Conservation (phyloP, 768 basidiomycete genomes). For the Baorangia bicolor region DNA sequence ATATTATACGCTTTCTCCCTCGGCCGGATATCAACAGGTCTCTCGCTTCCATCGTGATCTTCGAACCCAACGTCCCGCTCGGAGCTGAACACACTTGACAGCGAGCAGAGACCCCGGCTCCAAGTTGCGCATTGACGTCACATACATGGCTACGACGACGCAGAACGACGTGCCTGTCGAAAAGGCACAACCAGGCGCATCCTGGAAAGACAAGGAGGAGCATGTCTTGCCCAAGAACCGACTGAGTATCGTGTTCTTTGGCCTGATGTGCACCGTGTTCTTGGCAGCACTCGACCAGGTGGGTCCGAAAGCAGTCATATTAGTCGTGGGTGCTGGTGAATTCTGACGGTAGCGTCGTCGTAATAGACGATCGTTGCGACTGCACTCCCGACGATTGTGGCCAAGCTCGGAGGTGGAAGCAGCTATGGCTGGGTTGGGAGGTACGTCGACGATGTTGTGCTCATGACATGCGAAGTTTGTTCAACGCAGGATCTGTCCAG, state of each 20-base stretch:
- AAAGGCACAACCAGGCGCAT: constrained; percentile 43
- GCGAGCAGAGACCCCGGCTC: background rate
- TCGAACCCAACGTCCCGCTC: background rate
- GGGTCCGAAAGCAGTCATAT: constrained; percentile 1
- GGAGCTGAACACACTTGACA: background rate
- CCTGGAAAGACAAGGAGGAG: constrained; percentile 55
- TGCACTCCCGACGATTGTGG: constrained; percentile 73
- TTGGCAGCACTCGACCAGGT: constrained; percentile 63
- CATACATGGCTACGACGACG: constrained; percentile 6
- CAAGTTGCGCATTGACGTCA: background rate
- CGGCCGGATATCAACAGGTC: background rate
- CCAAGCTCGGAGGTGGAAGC: constrained; percentile 58
- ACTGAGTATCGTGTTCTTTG: constrained; percentile 26
- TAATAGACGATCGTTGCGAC: constrained; percentile 68
- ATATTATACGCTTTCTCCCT: background rate
- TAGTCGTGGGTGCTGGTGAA: rapidly evolving
- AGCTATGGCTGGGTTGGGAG: constrained; percentile 75
- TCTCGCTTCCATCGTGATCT: background rate
- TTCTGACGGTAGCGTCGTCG: background rate
- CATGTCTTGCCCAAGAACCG: constrained; percentile 48
- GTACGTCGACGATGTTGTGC: constrained; percentile 35
- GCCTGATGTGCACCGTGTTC: constrained; percentile 31
- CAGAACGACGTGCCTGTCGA: background rate
- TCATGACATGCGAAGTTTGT: background rate
- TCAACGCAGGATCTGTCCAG: constrained; percentile 35